Base-by-base conservation (phyloP, 2,329 filamentous ascomycete genomes). In the Stemphylium beticola region DNA sequence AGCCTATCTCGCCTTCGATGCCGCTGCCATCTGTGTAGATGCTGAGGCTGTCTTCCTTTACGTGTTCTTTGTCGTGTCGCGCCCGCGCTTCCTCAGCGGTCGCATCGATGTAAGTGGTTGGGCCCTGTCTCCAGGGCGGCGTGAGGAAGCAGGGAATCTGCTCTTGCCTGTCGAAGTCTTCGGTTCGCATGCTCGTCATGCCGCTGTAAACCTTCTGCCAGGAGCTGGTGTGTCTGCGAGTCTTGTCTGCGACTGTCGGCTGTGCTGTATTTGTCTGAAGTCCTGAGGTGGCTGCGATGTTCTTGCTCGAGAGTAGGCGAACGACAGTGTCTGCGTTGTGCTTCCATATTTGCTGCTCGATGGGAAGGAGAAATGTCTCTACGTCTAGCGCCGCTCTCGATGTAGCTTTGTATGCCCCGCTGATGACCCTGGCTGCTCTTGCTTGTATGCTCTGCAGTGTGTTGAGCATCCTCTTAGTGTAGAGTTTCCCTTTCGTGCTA, bases 21-120 rank as follows among this genome's bases (percentile, higher is more conserved):
- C 63, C 46, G 43, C 64, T 66, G 6, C 64, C 46, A 40, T 66
- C 58, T 41, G 53, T 66, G 46, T 61, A 64, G 46, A 66, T 66
- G 42, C 57, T 61, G n/a, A 66, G 54, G 58, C 50, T 45, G 18
- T 42, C 29, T 48, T 31, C 20, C 29, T 54, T 24, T 45, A 55
- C 20, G 32, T 47, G 24, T 44, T 53, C 40, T 61, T 32, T 58
- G 24, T 66, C 36, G 46, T 66, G 55, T 49, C 49, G 40, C 6
- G 47, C 15, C 20, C 43, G 42, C 11, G 58, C 61, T 44, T 45
- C 55, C 17, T 63, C 17, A 3, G 50, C 55, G 18, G 48, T 58
- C 7, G 29, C 43, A 10, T 64, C 50, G 46, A 62, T 65, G 40
- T 62, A 32, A 8, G 44, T 63, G 9, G 36, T 47, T 17, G 48